phyloP scores from a whole-genome alignment of 345 rosid species.

The Brassica nigra region DNA sequence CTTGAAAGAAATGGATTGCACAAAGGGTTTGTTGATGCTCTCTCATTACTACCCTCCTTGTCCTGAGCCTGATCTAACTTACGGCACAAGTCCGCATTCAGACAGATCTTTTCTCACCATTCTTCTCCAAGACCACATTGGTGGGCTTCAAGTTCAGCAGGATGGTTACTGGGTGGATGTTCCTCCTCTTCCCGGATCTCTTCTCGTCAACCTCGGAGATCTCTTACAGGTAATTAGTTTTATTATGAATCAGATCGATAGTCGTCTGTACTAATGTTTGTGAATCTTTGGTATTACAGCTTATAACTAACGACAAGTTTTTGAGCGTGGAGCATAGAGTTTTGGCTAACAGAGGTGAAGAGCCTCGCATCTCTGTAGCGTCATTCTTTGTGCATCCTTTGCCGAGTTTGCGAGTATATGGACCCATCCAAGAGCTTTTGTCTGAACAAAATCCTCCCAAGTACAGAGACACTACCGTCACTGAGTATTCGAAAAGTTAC shows the following conservation, averaged over 20 bases:
- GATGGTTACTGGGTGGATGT: conserved; percentile 51
- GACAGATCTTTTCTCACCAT: conserved; percentile 55
- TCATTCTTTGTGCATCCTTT: conserved; percentile 37
- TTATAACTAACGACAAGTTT: conserved; percentile 46
- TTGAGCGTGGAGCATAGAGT: conserved; percentile 51
- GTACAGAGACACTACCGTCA: conserved; percentile 47
- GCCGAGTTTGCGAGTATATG: conserved; percentile 26
- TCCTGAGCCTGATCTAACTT: conserved; percentile 54
- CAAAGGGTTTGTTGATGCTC: conserved; percentile 39
- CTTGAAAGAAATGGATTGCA: conserved; percentile 47
- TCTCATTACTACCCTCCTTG: conserved; percentile 61
- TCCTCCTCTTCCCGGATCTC: conserved; percentile 47
- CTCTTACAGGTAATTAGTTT: conserved; percentile 49
- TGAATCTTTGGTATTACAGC: conserved; percentile 24
- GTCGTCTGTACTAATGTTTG: background rate
- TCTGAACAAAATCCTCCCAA: conserved; percentile 47
- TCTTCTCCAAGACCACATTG: conserved; percentile 60
- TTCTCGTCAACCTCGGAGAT: conserved; percentile 58
- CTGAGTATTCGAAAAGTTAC: conserved; percentile 21
- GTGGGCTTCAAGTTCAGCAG: conserved; percentile 58
- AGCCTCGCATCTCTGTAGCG: conserved; percentile 47
- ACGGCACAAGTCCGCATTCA: conserved; percentile 51
- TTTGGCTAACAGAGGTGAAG: conserved; percentile 37
- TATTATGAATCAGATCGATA: background rate
- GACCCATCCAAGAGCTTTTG: conserved; percentile 48